A percentile compares a stretch with the other conserved stretches of the same genome.
Evolutionary conservation across 352 stramenopile species (phyloP).

Genomic region (Globisporangium paroecandrum): DNA sequence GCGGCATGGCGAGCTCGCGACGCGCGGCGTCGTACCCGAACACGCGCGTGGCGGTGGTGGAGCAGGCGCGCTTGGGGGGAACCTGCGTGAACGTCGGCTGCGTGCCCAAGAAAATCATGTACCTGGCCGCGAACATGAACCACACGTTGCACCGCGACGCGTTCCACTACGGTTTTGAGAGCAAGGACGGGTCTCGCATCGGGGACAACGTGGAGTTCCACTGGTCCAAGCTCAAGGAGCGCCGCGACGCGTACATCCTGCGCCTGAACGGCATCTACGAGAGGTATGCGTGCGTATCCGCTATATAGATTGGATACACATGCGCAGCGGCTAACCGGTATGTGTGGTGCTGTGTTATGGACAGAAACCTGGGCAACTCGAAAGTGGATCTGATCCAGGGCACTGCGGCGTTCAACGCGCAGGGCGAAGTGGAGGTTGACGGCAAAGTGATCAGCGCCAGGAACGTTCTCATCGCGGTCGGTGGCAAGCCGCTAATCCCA

Average conservation of each 20-base stretch:
- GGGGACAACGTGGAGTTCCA: slow-evolving; percentile 66
- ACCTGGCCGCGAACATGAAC: slow-evolving; percentile 60
- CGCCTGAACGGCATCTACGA: slow-evolving; percentile 97
- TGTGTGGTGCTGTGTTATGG: background rate
- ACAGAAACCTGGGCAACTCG: slow-evolving; percentile 86
- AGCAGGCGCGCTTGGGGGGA: slow-evolving; percentile 88
- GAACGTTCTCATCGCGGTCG: slow-evolving; percentile 65
- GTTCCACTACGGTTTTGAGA: slow-evolving; percentile 58
- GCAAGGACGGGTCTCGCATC: slow-evolving; percentile 32
- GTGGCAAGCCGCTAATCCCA: slow-evolving; percentile 53
- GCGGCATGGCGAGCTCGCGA: slow-evolving; percentile 91
- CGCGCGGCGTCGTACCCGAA: slow-evolving; percentile 73
- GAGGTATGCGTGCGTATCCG: slow-evolving; percentile 24
- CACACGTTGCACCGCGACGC: slow-evolving; percentile 56
- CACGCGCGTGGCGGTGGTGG: slow-evolving; percentile 95
- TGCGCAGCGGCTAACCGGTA: background rate
- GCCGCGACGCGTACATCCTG: slow-evolving; percentile 93
- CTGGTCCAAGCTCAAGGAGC: slow-evolving; percentile 90
- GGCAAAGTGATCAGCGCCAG: slow-evolving; percentile 51
- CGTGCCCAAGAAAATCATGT: slow-evolving; percentile 99
- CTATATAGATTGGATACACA: background rate
- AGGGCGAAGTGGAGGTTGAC: slow-evolving; percentile 79
- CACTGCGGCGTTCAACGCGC: slow-evolving; percentile 79
- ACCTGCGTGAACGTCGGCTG: slow-evolving; percentile 99
- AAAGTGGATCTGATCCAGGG: slow-evolving; percentile 89